These are phyloP conservation scores for Fusarium subtropicale DNA, from an alignment of 2,329 filamentous ascomycete species.

Conservation along the genomic window DNA sequence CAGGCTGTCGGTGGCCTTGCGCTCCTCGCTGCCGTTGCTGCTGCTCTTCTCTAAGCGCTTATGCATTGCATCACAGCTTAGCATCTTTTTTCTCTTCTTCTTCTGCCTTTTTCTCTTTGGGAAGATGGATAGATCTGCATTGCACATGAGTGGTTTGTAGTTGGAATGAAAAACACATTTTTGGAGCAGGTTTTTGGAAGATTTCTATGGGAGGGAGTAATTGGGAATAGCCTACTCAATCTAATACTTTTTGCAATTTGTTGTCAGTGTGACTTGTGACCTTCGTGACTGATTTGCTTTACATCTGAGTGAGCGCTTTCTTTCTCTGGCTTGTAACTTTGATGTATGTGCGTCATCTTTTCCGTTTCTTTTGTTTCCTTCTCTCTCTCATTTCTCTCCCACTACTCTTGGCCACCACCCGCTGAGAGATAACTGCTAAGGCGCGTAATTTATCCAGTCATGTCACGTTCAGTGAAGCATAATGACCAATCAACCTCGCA, in stretches of 20 bases:
- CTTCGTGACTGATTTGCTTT: no score
- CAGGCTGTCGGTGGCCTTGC: conserved; percentile 39
- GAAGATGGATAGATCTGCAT: conserved; percentile 3
- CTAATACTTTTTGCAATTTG: not conserved
- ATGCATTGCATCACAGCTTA: not conserved
- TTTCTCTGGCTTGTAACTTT: no score
- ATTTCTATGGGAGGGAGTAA: not conserved
- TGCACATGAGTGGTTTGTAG: conserved; percentile 22
- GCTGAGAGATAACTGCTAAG: no score
- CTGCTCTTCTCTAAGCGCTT: conserved; percentile 32
- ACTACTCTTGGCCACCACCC: no score
- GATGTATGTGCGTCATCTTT: no score
- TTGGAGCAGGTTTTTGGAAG: not conserved
- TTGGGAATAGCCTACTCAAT: not conserved
- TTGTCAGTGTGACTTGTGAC: not conserved
- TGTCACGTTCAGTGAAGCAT: no score
- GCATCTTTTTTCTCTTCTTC: not conserved
- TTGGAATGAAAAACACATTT: conserved; percentile 12
- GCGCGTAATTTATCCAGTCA: no score
- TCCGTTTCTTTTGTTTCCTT: no score
- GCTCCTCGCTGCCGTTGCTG: conserved; percentile 34
- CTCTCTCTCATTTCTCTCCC: no score
- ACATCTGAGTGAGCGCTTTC: no score
- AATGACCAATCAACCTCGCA: no score
- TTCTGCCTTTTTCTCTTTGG: conserved; percentile 28